Evolutionary conservation across 2,329 filamentous ascomycete species (phyloP).

Genomic region (Penicillium sp.): DNA sequence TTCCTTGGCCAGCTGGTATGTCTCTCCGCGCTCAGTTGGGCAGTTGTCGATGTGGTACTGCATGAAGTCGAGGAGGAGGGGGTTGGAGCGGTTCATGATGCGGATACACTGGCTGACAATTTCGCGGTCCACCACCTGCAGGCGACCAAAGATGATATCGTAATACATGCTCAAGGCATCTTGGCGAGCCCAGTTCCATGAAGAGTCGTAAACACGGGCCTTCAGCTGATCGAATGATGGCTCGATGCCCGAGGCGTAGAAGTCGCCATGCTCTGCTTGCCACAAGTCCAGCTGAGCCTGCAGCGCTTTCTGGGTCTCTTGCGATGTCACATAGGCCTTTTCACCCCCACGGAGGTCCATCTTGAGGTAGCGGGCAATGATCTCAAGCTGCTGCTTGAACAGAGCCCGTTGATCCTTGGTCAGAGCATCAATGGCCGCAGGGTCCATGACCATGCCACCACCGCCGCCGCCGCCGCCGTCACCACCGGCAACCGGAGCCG

Average conservation of each 20-base stretch:
- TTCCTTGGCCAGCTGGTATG: conserved; percentile 95
- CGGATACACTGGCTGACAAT: conserved; percentile 98
- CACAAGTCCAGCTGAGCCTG: conserved; percentile 93
- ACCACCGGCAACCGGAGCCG: conserved; percentile 67
- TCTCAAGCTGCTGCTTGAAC: conserved; percentile 97
- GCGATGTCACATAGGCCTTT: conserved; percentile 81
- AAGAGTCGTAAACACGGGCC: conserved; percentile 93
- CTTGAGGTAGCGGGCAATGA: conserved; percentile 93
- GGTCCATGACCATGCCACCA: conserved; percentile 99
- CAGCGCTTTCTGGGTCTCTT: conserved; percentile 81
- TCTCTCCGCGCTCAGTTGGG: conserved; percentile 93
- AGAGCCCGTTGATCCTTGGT: conserved; percentile 94
- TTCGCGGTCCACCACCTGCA: conserved; percentile 90
- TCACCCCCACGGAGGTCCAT: conserved; percentile 95
- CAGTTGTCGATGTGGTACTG: conserved; percentile 99
- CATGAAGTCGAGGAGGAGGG: conserved; percentile 95
- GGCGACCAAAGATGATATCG: conserved; percentile 95
- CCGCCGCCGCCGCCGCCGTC: conserved; percentile 68
- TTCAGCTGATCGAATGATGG: conserved; percentile 92
- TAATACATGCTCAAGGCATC: conserved; percentile 98
- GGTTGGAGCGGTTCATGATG: conserved; percentile 99
- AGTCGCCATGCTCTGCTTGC: conserved; percentile 92
- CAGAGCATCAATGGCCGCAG: conserved; percentile 89
- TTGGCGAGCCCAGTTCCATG: conserved; percentile 98
- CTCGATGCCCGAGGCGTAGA: conserved; percentile 92